A percentile compares a stretch with the other conserved stretches of the same genome.
phyloP scores from a whole-genome alignment of 495 filamentous ascomycete genomes.

The Chaetomium cochliodes region DNA sequence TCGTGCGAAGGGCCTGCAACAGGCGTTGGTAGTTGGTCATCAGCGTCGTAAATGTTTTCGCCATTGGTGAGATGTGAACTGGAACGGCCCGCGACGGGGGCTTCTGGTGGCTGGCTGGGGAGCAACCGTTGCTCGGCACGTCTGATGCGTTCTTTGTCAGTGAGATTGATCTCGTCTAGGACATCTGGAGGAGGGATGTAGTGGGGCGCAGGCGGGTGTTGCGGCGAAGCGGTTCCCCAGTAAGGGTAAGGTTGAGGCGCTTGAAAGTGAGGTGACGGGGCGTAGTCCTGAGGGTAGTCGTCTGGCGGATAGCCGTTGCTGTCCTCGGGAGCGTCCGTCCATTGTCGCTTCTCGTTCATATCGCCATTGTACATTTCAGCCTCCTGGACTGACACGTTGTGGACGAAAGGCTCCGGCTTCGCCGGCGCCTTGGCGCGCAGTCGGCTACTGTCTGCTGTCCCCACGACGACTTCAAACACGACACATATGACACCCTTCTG shows the following conservation, averaged over 20 bases:
- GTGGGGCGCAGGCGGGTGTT: constrained; percentile 33
- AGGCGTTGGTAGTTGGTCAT: constrained; percentile 28
- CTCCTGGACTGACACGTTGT: constrained; percentile 23
- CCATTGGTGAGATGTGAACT: constrained; percentile 36
- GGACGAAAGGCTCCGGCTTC: constrained; percentile 32
- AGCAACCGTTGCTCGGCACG: constrained; percentile 66
- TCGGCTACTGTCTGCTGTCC: constrained; percentile 75
- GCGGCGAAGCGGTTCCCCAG: constrained; percentile 26
- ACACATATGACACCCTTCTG: constrained; percentile 85
- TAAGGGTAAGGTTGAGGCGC: constrained; percentile 27
- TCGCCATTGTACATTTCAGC: constrained; percentile 15
- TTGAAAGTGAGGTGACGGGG: constrained; percentile 23
- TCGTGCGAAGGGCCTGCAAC: constrained; percentile 10
- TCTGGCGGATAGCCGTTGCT: constrained; percentile 25
- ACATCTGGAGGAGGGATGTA: constrained; percentile 57
- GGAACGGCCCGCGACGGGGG: constrained; percentile 48
- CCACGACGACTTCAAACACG: constrained; percentile 81
- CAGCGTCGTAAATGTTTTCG: constrained; percentile 43
- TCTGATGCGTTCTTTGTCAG: constrained; percentile 68
- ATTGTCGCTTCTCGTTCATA: constrained; percentile 22
- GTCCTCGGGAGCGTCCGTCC: constrained; percentile 19
- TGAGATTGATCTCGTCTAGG: constrained; percentile 52
- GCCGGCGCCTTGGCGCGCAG: constrained; percentile 51
- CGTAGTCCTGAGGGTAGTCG: constrained; percentile 30
- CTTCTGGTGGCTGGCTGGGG: constrained; percentile 64